Evolutionary conservation across 805 yeast species (phyloP).

Genomic region (Isabelozyma pseudorhagii): DNA sequence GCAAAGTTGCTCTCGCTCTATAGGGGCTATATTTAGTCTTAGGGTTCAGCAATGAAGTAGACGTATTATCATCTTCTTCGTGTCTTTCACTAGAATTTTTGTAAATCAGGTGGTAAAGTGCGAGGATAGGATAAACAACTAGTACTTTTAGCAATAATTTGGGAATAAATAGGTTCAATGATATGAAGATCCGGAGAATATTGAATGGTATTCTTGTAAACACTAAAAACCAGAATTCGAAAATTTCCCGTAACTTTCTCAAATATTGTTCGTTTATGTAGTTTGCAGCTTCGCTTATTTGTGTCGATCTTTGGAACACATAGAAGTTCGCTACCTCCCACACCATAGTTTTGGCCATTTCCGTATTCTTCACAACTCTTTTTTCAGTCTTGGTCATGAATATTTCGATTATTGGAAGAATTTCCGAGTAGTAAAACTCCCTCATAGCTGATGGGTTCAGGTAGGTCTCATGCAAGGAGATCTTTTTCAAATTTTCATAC

Average conservation of each 20-base stretch:
- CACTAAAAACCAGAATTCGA: constrained; percentile 4
- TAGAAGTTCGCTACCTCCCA: constrained; percentile 13
- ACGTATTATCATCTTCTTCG: neutral
- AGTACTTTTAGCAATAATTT: constrained; percentile 13
- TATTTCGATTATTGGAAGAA: constrained; percentile 1
- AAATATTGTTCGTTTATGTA: constrained; percentile 4
- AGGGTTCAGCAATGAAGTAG: neutral
- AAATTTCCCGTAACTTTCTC: constrained; percentile 1
- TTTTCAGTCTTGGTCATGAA: neutral
- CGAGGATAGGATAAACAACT: constrained; percentile 6
- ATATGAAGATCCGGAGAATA: constrained; percentile 7
- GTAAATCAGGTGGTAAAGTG: neutral
- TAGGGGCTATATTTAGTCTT: neutral
- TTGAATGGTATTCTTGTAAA: constrained; percentile 15
- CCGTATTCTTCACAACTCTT: constrained; percentile 1
- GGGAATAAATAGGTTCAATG: constrained; percentile 18
- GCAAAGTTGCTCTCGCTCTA: constrained; percentile 3
- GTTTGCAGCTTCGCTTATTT: constrained; percentile 1
- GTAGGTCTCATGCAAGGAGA: neutral
- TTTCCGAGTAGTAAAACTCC: constrained; percentile 1
- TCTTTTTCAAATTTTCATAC: neutral
- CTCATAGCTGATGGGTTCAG: constrained; percentile 3
- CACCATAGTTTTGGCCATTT: constrained; percentile 4
- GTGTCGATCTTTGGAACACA: constrained; percentile 4
- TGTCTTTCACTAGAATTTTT: neutral